Evolutionary conservation across 345 rosid genomes (phyloP).

Genomic region (Corymbia maculata): DNA sequence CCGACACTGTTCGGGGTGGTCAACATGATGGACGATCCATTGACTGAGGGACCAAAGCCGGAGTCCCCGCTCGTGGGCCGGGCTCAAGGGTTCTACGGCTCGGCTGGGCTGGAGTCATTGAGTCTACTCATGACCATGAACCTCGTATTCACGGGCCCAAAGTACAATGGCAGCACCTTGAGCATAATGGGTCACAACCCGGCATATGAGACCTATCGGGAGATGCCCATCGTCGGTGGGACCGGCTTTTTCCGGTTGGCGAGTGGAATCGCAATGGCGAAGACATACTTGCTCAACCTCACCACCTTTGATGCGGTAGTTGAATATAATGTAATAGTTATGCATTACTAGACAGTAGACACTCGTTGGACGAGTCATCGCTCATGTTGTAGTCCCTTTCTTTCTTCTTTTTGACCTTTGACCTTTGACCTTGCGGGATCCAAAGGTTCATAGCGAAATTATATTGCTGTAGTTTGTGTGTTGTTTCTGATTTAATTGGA

Average conservation of each 20-base stretch:
- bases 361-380: neutral
- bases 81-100: constrained; percentile 63
- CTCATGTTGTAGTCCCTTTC: neutral
- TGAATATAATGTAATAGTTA: constrained; percentile 51
- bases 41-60: constrained; percentile 50
- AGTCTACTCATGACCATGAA: constrained; percentile 47
- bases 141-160: constrained; percentile 41
- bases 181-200: constrained; percentile 46
- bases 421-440: neutral
- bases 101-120: constrained; percentile 24
- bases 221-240: constrained; percentile 61
- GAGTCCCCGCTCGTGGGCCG: constrained; percentile 52
- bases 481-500: neutral
- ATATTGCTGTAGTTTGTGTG: neutral
- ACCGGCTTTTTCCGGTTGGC: constrained; percentile 59
- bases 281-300: constrained; percentile 28
- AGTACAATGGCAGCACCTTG: constrained; percentile 54
- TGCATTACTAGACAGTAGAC: constrained; percentile 18
- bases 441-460: neutral
- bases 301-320: constrained; percentile 51
- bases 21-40: constrained; percentile 50
- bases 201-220: constrained; percentile 23
- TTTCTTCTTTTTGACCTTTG: neutral
- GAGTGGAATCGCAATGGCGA: constrained; percentile 47
- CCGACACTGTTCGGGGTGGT: constrained; percentile 34